phyloP scores from a whole-genome alignment of 1,284 basidiomycete genomes.

The Inonotus obliquus region DNA sequence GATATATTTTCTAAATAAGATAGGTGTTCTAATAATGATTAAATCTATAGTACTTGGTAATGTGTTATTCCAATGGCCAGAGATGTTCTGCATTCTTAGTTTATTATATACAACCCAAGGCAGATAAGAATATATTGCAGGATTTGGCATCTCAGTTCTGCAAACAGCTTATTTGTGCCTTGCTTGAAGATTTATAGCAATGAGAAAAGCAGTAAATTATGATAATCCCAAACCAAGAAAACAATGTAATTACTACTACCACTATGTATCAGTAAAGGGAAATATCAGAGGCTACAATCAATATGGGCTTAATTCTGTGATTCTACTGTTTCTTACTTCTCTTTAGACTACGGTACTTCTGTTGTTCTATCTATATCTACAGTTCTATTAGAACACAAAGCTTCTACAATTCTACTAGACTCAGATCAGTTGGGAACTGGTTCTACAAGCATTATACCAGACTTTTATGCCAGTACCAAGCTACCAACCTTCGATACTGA shows the following conservation, averaged over 20 bases:
- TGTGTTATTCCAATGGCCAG: constrained; percentile 74
- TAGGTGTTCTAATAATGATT: constrained; percentile 5
- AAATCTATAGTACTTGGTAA: constrained; percentile 58
- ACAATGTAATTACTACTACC: neutral
- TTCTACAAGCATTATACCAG: too few relatives aligned
- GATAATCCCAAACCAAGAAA: constrained; percentile 8
- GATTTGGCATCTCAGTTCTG: constrained; percentile 27
- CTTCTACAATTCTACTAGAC: too few relatives aligned
- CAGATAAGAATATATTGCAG: constrained; percentile 22
- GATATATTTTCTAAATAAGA: neutral
- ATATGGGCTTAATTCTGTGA: too few relatives aligned
- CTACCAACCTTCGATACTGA: too few relatives aligned
- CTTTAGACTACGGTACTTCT: too few relatives aligned
- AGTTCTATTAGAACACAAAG: too few relatives aligned
- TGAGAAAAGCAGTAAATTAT: constrained; percentile 21
- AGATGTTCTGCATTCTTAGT: constrained; percentile 71
- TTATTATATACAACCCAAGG: constrained; percentile 52
- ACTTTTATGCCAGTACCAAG: too few relatives aligned
- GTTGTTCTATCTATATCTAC: too few relatives aligned
- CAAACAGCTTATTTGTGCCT: constrained; percentile 53
- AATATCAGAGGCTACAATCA: too few relatives aligned
- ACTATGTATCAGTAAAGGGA: too few relatives aligned
- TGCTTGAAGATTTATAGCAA: constrained; percentile 50
- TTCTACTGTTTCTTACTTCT: too few relatives aligned
- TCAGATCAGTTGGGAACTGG: too few relatives aligned